A percentile compares a stretch with the other conserved stretches of the same genome.
phyloP scores from a whole-genome alignment of 2,329 filamentous ascomycete genomes.

The Fusarium caatingaense region DNA sequence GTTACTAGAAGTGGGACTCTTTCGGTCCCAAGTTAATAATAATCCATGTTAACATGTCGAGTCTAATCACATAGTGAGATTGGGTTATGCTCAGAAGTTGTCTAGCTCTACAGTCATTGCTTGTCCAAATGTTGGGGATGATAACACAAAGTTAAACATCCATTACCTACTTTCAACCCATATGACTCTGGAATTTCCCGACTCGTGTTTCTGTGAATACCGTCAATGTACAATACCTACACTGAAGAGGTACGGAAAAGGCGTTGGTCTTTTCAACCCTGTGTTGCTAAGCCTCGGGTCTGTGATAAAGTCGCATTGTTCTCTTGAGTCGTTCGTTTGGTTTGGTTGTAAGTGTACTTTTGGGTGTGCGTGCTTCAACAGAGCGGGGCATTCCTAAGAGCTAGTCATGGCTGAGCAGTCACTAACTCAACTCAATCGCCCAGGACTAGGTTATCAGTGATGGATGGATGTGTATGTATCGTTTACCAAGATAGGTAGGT shows the following conservation, averaged over 20 bases:
- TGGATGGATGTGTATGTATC: background rate
- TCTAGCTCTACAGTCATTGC: background rate
- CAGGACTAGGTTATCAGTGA: background rate
- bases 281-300: slow-evolving; percentile 5
- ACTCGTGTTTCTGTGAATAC: background rate
- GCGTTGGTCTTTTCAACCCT: slow-evolving; percentile 21
- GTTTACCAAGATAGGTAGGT: background rate
- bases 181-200: background rate
- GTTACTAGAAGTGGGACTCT: background rate
- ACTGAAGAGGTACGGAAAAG: background rate
- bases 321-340: background rate
- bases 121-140: background rate
- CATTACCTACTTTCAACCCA: background rate
- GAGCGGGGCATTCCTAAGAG: slow-evolving; percentile 13
- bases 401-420: background rate
- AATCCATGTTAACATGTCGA: background rate
- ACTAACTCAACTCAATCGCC: background rate
- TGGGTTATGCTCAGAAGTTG: background rate
- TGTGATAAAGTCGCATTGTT: background rate
- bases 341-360: background rate
- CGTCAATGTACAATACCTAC: background rate
- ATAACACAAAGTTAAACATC: background rate
- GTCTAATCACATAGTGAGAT: slow-evolving; percentile 1
- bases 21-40: background rate
- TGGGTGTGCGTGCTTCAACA: background rate